phyloP scores from a whole-genome alignment of 1,139 yeast genomes.

The Saccharomyces hybrid region DNA sequence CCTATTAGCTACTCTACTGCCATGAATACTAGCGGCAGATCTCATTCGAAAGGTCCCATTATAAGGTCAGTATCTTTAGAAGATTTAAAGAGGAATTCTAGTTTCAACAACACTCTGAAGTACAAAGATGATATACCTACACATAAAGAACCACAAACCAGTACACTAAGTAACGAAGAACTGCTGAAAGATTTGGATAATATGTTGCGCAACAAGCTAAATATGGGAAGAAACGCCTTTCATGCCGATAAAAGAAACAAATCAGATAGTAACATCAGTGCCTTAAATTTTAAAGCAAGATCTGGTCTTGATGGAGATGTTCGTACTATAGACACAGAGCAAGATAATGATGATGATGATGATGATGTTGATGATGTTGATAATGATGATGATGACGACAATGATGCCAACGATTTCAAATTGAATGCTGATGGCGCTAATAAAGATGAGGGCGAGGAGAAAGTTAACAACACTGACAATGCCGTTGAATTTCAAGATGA shows the following conservation, averaged over 20 bases:
- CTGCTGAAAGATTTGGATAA: conserved; percentile 17
- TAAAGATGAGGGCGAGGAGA: conserved; percentile 1
- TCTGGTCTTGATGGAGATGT: conserved; percentile 12
- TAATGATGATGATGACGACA: too few species aligned
- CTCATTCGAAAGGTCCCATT: background rate
- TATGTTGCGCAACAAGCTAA: conserved; percentile 20
- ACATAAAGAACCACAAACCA: background rate
- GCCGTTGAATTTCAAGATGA: conserved; percentile 2
- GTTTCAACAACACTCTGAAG: background rate
- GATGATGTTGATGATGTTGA: background rate
- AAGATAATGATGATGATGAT: conserved; percentile 1
- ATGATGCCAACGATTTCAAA: background rate
- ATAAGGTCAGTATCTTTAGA: background rate
- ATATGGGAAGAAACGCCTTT: conserved; percentile 7
- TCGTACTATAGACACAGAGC: conserved; percentile 5
- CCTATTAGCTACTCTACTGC: background rate
- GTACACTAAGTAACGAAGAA: background rate
- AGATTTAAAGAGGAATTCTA: background rate
- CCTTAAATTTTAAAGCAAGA: conserved; percentile 7
- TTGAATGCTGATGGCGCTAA: background rate
- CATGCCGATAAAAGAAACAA: conserved; percentile 8
- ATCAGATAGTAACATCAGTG: conserved; percentile 6
- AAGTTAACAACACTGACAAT: conserved; percentile 8
- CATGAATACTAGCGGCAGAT: background rate
- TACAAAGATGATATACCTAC: background rate